Evolutionary conservation across 2,329 filamentous ascomycete genomes (phyloP), one percentile per base, ranked within the genome.

Genomic region (Xylaria sp.): DNA sequence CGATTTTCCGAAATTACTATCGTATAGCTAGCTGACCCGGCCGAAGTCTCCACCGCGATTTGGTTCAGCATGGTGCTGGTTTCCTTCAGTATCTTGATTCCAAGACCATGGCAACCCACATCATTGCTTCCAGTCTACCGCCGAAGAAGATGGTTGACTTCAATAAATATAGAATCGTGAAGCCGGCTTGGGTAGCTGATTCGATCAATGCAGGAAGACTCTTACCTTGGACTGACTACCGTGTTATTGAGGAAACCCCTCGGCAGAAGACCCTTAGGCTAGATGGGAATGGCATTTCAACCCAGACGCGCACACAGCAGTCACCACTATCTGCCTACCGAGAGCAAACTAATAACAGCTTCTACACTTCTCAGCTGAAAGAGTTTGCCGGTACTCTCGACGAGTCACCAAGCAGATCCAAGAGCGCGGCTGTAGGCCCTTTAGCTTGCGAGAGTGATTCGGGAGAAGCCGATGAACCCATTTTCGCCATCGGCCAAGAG

Each of bases 141-240:
- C 94, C 93, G 0, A 98, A 98, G 82, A 99, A 99, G 80, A 90
- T 90, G 32, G 88, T 95, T 63, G 96, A 99, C 72, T 98, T 97
- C 77, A 87, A 85, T 63, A 90, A 88, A 72, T 98, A 98, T 79
- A 90, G 95, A 54, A 93, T 99, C 44, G 96, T 98, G 60, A 97
- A 96, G 79, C 96, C 96, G 0, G 90, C 93, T 23, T 99, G 96
- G 96, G 88, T 99, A 2, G 91, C 93, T 16, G 95, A 99, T 74
- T 98, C 94, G 69, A 88, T 98, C 54, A 85, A 88, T 66, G 92
- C 93, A 6, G 93, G 93, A 5, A 92, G 88, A 75, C 81, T 98
- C 53, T 83, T 98, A 32, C 91, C 95, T 0, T 99, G 97, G 96
- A 86, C 92, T 69, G 85, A 90, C 13, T 99, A 96, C 77, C 89